Evolutionary conservation across 352 stramenopile species (phyloP).

Genomic region (Blastocystis sp.): DNA sequence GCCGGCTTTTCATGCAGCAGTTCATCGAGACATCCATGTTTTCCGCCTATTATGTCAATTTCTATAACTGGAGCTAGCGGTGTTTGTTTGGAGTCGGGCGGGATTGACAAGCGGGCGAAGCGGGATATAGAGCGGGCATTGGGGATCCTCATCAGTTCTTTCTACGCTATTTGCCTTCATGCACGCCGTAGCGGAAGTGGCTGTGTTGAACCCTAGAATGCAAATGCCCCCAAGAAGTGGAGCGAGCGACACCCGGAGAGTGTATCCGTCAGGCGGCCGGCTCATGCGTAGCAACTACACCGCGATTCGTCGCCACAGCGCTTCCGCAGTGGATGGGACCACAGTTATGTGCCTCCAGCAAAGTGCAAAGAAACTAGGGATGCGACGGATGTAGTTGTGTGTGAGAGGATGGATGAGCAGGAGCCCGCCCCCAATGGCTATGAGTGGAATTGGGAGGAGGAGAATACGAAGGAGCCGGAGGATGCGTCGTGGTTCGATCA

Average conservation of each 20-base stretch:
- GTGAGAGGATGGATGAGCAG: neutral
- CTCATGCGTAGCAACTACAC: neutral
- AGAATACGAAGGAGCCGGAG: neutral
- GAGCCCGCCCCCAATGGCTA: neutral
- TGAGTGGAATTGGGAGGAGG: constrained; percentile 30
- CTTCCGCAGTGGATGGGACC: constrained; percentile 69
- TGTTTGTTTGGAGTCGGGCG: neutral
- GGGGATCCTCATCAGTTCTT: neutral
- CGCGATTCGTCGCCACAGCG: constrained; percentile 25
- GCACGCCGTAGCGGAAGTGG: neutral
- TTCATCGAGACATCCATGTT: constrained; percentile 69
- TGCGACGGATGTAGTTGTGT: neutral
- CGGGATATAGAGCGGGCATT: neutral
- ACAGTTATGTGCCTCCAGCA: constrained; percentile 56
- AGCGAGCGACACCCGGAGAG: constrained; percentile 24
- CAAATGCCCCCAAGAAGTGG: constrained; percentile 15
- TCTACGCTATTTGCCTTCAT: neutral
- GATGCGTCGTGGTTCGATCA: neutral
- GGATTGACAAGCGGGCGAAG: neutral
- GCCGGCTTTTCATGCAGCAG: constrained; percentile 21
- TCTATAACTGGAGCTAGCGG: neutral
- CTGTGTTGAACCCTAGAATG: neutral
- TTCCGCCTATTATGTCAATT: constrained; percentile 37
- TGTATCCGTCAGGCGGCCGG: neutral
- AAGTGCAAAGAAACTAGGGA: constrained; percentile 59